phyloP scores from a whole-genome alignment of 2,329 filamentous ascomycete genomes.

The Aspergillus sp. region DNA sequence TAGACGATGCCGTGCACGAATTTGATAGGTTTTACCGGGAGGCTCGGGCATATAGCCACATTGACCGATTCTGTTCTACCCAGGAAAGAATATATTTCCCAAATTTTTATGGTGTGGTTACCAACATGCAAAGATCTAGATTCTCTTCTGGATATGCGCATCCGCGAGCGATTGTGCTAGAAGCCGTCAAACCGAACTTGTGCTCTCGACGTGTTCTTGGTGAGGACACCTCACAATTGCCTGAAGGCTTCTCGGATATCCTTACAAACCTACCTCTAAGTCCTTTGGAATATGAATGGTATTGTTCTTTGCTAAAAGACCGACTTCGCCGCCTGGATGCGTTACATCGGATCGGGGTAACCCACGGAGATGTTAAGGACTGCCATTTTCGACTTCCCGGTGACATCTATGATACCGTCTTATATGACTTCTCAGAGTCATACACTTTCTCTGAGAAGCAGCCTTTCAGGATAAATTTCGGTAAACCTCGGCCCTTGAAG shows the following conservation, averaged over 20 bases:
- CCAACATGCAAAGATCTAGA: conserved; percentile 6
- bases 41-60: conserved; percentile 9
- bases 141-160: conserved; percentile 8
- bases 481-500: conserved; percentile 6
- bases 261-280: background rate
- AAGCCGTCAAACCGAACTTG: too few species aligned
- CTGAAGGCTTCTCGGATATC: too few species aligned
- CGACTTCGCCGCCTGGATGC: conserved; percentile 5
- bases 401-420: conserved; percentile 8
- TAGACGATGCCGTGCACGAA: conserved; percentile 7
- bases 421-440: conserved; percentile 9
- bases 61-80: conserved; percentile 7
- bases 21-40: conserved; percentile 10
- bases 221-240: too few species aligned
- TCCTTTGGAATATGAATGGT: conserved; percentile 6
- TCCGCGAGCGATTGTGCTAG: conserved; percentile 6
- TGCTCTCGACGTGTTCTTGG: too few species aligned
- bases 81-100: conserved; percentile 9
- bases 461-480: conserved; percentile 1
- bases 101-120: conserved; percentile 4
- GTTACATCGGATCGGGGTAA: conserved; percentile 6
- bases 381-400: conserved; percentile 7
- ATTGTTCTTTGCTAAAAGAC: conserved; percentile 4
- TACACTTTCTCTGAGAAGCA: conserved; percentile 5
- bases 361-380: conserved; percentile 8